A percentile compares a stretch with the other conserved stretches of the same genome.
These are phyloP conservation scores for Moniliella sp. DNA, from an alignment of 1,284 basidiomycete genomes.

Conservation along the genomic window DNA sequence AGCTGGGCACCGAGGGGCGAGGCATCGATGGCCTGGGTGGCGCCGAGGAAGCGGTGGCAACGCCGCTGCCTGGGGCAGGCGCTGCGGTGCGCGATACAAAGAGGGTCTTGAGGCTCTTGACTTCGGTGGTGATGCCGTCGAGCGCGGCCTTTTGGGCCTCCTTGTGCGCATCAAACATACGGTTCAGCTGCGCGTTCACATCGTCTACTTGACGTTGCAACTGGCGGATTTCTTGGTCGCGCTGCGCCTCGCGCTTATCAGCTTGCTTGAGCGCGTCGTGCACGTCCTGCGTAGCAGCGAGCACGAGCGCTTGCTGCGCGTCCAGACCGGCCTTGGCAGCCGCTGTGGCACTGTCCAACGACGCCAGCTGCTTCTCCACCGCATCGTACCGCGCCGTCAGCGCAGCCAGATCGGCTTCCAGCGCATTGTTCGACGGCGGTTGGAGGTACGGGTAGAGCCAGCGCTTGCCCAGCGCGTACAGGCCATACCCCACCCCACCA, in stretches of 20 bases:
- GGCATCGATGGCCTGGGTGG: constrained; percentile 10
- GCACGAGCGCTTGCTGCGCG: constrained; percentile 56
- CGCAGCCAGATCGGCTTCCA: constrained; percentile 65
- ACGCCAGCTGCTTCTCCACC: constrained; percentile 48
- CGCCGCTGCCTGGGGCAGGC: constrained; percentile 22
- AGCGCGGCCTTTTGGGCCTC: constrained; percentile 46
- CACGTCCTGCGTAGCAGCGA: constrained; percentile 57
- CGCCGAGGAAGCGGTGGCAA: constrained; percentile 5
- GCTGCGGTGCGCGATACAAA: constrained; percentile 56
- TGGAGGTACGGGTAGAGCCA: constrained; percentile 73
- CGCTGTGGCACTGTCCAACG: constrained; percentile 56
- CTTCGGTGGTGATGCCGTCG: constrained; percentile 67
- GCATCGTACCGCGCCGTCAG: constrained; percentile 79
- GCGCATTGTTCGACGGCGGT: constrained; percentile 67
- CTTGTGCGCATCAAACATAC: constrained; percentile 81
- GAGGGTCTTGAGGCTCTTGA: constrained; percentile 79
- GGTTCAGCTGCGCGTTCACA: constrained; percentile 60
- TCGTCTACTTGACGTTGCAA: constrained; percentile 42
- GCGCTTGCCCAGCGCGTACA: constrained; percentile 71
- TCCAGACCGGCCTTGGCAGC: constrained; percentile 57
- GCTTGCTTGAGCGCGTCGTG: constrained; percentile 55
- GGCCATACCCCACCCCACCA: constrained; percentile 66
- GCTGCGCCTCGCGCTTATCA: constrained; percentile 53
- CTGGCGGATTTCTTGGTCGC: constrained; percentile 72
- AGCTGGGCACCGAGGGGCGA: constrained; percentile 24